Evolutionary conservation across 768 basidiomycete species (phyloP).

Genomic region (Amanita brunnescens): DNA sequence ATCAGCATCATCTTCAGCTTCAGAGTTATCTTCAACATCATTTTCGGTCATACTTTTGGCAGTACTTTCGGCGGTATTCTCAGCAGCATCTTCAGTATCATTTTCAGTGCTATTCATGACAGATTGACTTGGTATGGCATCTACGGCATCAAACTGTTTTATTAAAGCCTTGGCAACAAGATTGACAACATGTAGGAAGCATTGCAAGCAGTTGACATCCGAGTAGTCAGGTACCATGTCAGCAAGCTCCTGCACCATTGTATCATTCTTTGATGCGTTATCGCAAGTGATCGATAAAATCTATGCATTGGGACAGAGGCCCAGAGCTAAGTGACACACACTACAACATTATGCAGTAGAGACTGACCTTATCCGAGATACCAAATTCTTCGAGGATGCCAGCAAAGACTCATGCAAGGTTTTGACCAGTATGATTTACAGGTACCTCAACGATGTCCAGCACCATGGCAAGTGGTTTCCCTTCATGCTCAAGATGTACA

Average conservation of each 20-base stretch:
- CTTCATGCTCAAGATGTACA: constrained; percentile 21
- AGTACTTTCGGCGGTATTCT: not conserved
- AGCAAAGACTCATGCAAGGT: constrained; percentile 22
- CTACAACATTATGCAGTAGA: not conserved
- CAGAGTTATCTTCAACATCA: constrained; percentile 1
- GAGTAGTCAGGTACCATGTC: constrained; percentile 13
- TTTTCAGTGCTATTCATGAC: not conserved
- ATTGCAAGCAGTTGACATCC: constrained; percentile 15
- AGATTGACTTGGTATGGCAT: constrained; percentile 13
- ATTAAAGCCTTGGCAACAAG: constrained; percentile 24
- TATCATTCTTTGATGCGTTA: constrained; percentile 25
- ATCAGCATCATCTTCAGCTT: constrained; percentile 5
- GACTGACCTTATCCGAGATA: constrained; percentile 22
- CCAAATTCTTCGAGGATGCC: constrained; percentile 22
- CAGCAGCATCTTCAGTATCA: not conserved
- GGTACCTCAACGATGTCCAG: constrained; percentile 19
- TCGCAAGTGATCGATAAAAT: constrained; percentile 24
- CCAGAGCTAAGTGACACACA: constrained; percentile 6
- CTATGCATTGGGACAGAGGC: no score
- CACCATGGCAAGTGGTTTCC: constrained; percentile 10
- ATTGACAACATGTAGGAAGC: constrained; percentile 29
- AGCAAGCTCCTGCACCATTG: constrained; percentile 21
- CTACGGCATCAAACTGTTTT: constrained; percentile 23
- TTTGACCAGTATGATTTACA: constrained; percentile 21
- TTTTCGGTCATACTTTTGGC: not conserved